A percentile compares a stretch with the other conserved stretches of the same genome.
Evolutionary conservation across 495 filamentous ascomycete species (phyloP).

Genomic region (Penicillium dipodomyicola): DNA sequence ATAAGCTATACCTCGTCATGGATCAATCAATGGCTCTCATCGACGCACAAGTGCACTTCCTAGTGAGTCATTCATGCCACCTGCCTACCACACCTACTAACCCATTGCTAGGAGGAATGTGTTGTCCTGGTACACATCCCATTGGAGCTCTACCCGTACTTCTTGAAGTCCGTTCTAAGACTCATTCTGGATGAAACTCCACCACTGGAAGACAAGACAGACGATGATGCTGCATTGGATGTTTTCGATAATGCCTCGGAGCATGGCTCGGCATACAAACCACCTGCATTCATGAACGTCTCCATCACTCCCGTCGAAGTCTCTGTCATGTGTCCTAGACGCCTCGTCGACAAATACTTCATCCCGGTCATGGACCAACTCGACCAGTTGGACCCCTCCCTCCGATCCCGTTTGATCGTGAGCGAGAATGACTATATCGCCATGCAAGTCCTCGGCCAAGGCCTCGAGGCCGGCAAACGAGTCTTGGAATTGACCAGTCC

Average conservation of each 20-base stretch:
- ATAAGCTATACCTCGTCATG: constrained; percentile 18
- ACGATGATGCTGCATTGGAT: constrained; percentile 23
- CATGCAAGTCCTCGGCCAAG: constrained; percentile 82
- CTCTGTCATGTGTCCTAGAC: constrained; percentile 81
- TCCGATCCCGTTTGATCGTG: constrained; percentile 60
- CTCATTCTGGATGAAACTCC: constrained; percentile 69
- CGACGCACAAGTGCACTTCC: constrained; percentile 55
- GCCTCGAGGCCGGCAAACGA: constrained; percentile 88
- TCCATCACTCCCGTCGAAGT: constrained; percentile 91
- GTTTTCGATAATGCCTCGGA: constrained; percentile 29
- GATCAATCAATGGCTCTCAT: constrained; percentile 50
- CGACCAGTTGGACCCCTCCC: constrained; percentile 27
- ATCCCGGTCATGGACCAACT: constrained; percentile 59
- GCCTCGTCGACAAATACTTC: constrained; percentile 71
- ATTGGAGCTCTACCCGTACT: constrained; percentile 71
- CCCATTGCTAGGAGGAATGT: constrained; percentile 68
- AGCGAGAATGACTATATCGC: constrained; percentile 82
- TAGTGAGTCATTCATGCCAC: constrained; percentile 41
- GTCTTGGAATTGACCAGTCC: constrained; percentile 91
- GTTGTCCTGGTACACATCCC: constrained; percentile 91
- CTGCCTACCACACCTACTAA: background rate
- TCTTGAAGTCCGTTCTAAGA: constrained; percentile 78
- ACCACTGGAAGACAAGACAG: constrained; percentile 28
- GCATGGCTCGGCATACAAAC: constrained; percentile 37
- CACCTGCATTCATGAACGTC: constrained; percentile 85